Conservation (phyloP, 1,284 basidiomycete genomes). For the Cryptococcus maquisensis region DNA sequence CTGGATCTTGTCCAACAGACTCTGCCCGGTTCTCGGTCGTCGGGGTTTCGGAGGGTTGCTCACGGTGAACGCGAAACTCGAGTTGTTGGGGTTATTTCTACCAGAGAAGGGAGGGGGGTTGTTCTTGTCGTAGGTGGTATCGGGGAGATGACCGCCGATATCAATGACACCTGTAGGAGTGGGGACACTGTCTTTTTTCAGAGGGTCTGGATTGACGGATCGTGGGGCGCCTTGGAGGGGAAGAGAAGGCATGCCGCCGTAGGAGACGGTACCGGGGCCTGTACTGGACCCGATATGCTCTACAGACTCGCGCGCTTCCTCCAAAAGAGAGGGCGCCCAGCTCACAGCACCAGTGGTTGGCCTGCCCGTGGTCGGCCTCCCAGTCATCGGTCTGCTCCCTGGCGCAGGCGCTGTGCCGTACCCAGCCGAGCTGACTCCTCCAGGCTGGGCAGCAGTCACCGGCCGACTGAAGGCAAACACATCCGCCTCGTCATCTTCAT, state of each 20-base stretch:
- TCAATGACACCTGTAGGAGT: constrained; percentile 26
- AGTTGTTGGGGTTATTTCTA: constrained; percentile 38
- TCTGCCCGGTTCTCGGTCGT: constrained; percentile 11
- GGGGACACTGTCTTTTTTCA: constrained; percentile 9
- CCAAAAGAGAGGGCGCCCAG: background rate
- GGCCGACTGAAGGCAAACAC: constrained; percentile 47
- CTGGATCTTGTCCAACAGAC: constrained; percentile 16
- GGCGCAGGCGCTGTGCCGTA: constrained; percentile 8
- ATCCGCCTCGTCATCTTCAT: constrained; percentile 32
- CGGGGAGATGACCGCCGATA: constrained; percentile 27
- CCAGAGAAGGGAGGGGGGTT: constrained; percentile 37
- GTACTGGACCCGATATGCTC: background rate
- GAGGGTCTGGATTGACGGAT: background rate
- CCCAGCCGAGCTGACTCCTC: constrained; percentile 14
- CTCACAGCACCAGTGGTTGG: background rate
- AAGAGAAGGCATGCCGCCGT: background rate
- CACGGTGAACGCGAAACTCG: constrained; percentile 31
- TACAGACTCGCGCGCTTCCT: background rate
- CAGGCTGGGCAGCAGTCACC: constrained; percentile 32
- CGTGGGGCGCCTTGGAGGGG: constrained; percentile 1
- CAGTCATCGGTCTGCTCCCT: too few species aligned
- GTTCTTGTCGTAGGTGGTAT: constrained; percentile 22
- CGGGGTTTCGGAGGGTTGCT: constrained; percentile 2
- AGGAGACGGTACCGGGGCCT: background rate
- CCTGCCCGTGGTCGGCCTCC: constrained; percentile 11